Percentiles rank a stretch among this genome's conserved stretches.
Conservation (phyloP, 257 asterid genomes). For the Fraxinus excelsior region DNA sequence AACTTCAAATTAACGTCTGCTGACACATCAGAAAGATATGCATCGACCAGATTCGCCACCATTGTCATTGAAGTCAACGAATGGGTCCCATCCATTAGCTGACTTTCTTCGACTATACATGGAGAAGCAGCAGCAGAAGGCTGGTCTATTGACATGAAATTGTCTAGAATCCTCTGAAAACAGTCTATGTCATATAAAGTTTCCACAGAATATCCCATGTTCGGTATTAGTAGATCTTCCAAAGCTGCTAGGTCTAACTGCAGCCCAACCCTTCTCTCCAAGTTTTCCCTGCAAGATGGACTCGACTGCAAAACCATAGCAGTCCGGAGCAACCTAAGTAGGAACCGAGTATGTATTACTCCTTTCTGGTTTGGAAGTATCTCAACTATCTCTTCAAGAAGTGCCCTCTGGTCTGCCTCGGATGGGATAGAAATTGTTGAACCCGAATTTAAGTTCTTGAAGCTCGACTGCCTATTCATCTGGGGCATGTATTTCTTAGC, state of each 20-base stretch:
- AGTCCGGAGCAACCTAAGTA: constrained; percentile 66
- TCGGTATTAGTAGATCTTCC: constrained; percentile 77
- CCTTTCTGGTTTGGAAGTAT: constrained; percentile 64
- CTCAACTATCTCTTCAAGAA: constrained; percentile 81
- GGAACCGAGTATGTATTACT: constrained; percentile 65
- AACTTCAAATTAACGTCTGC: constrained; percentile 74
- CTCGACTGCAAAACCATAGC: constrained; percentile 71
- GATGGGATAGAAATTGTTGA: constrained; percentile 68
- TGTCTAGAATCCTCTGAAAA: constrained; percentile 88
- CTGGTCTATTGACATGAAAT: constrained; percentile 66
- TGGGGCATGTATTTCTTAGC: constrained; percentile 79
- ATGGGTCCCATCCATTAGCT: constrained; percentile 36
- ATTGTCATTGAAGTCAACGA: constrained; percentile 61
- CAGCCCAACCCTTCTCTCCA: constrained; percentile 77
- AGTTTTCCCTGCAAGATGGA: constrained; percentile 61
- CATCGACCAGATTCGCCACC: constrained; percentile 83
- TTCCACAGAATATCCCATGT: constrained; percentile 61
- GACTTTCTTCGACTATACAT: constrained; percentile 60
- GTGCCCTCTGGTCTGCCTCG: constrained; percentile 73
- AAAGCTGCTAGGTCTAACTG: constrained; percentile 74
- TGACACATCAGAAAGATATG: constrained; percentile 87
- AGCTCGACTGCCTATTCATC: constrained; percentile 76
- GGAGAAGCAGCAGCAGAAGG: constrained; percentile 63
- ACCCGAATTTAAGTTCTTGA: constrained; percentile 51
- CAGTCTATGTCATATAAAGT: constrained; percentile 79